Evolutionary conservation across 208 protist species (phyloP).

Genomic region (Acanthamoeba lenticulata): DNA sequence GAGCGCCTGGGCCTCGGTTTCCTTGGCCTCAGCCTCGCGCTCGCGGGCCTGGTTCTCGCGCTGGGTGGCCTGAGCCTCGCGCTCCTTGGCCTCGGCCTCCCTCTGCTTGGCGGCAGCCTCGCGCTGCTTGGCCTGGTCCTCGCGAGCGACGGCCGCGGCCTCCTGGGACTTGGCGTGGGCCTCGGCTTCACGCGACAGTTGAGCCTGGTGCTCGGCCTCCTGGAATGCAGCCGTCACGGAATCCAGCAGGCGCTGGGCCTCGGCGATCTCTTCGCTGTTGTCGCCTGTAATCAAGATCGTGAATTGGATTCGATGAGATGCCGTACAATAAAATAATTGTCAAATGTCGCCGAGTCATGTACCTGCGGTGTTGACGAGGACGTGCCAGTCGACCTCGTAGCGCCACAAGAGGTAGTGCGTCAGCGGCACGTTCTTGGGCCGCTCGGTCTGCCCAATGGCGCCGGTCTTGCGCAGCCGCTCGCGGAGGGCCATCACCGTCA

Average conservation of each 20-base stretch:
- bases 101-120: too few species aligned
- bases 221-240: not conserved
- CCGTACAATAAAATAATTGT: not conserved
- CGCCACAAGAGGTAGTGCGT: conserved; percentile 64
- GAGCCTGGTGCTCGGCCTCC: conserved; percentile 9
- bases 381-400: conserved; percentile 67
- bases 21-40: not conserved
- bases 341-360: not conserved
- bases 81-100: not conserved
- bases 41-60: not conserved
- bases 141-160: not conserved
- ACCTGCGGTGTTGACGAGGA: conserved; percentile 42
- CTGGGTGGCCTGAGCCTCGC: not conserved
- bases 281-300: not conserved
- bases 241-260: conserved; percentile 54
- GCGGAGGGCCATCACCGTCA: conserved; percentile 45
- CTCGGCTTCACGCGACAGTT: not conserved
- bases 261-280: conserved; percentile 65
- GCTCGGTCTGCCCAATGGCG: conserved; percentile 26
- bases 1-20: not conserved
- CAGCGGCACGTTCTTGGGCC: conserved; percentile 49
- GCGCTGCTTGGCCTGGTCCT: not conserved
- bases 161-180: not conserved
- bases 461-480: conserved; percentile 23
- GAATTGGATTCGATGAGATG: not conserved